These are phyloP conservation scores for Pestalotiopsis sp. DNA, from an alignment of 2,329 filamentous ascomycete species.

Conservation along the genomic window DNA sequence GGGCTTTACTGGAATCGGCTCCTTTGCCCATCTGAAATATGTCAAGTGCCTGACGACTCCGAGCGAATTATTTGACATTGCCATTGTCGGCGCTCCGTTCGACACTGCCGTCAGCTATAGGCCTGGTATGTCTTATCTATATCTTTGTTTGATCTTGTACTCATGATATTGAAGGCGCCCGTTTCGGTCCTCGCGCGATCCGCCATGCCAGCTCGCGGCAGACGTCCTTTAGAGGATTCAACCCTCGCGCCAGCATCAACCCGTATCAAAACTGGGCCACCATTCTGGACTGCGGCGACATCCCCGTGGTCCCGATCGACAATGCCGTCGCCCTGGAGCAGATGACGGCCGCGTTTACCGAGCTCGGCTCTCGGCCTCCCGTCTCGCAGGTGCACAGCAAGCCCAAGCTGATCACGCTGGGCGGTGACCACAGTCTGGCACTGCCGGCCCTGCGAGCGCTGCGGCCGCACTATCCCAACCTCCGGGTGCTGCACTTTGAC, in stretches of 20 bases:
- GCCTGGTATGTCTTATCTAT: slow-evolving; percentile 48
- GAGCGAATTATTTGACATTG: slow-evolving; percentile 67
- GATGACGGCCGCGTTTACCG: slow-evolving; percentile 79
- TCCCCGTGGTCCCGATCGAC: slow-evolving; percentile 84
- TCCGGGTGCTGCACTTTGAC: slow-evolving; percentile 77
- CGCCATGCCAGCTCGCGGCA: slow-evolving; percentile 82
- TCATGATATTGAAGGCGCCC: slow-evolving; percentile 52
- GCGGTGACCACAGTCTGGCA: slow-evolving; percentile 73
- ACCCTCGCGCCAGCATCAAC: slow-evolving; percentile 79
- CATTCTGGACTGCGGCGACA: slow-evolving; percentile 88
- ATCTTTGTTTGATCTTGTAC: not conserved
- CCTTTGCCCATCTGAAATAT: slow-evolving; percentile 72
- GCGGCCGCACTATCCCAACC: slow-evolving; percentile 61
- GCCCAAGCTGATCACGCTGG: slow-evolving; percentile 67
- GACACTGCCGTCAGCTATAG: slow-evolving; percentile 74
- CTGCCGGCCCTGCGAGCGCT: slow-evolving; percentile 70
- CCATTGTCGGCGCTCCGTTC: slow-evolving; percentile 72
- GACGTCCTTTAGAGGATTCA: slow-evolving; percentile 78
- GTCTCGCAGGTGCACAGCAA: slow-evolving; percentile 33
- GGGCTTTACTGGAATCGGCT: slow-evolving; percentile 74
- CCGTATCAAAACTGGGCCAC: slow-evolving; percentile 79
- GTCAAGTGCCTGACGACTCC: slow-evolving; percentile 71
- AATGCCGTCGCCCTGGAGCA: slow-evolving; percentile 79
- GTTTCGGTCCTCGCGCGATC: slow-evolving; percentile 87
- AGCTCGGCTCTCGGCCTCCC: slow-evolving; percentile 55